Base-by-base conservation (phyloP, 495 filamentous ascomycete species). In the Hypoxylon lienhwacheense region DNA sequence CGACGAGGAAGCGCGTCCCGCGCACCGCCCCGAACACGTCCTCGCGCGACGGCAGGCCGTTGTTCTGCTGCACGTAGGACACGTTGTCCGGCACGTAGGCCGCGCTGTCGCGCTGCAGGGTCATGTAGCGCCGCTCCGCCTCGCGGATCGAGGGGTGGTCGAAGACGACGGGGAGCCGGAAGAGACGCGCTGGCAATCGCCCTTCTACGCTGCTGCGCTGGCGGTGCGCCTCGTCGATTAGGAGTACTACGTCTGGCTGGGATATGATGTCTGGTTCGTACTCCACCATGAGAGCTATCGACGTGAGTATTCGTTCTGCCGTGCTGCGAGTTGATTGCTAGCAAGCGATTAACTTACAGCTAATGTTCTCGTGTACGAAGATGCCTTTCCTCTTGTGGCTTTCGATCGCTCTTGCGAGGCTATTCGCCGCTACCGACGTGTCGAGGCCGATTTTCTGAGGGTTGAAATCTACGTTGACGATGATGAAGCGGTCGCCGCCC, bases 1-100 rank as follows among this genome's bases (percentile, higher is more conserved):
- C 70, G 15, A 77, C 73, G 41, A 84, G 73, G 32, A 79, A 75
- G 3, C 65, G 64, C 4, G 73, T 72, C 10, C 69, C 77, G 7
- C 78, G 70, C 36, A 77, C 73, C 7, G 78, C 74, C 0, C 75
- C 58, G 78, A 70, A 57, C 33, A 84, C 72, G 12, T 41, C 55
- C 2, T 4, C 20, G n/a, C 55, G 55, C 15, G 55, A 47, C 2
- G 20, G 0, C 14, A 59, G 55, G 2, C 75, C 81, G 48, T 85
- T 85, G 65, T 79, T 82, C 31, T 75, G 71, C 4, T 79, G 78
- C 7, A 83, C 74, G 36, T 81, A 85, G 11, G 71, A 70, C 45
- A 83, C 67, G 42, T 82, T 81, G 54, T 81, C 79, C 0, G 81
- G 81, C 2, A 83, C 65, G 37, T 80, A 85, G n/a, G 72, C 68